Percentiles rank a stretch among this genome's conserved stretches.
phyloP scores from a whole-genome alignment of 2,329 filamentous ascomycete species.

The Ophiocordyceps camponoti-rufipedis region DNA sequence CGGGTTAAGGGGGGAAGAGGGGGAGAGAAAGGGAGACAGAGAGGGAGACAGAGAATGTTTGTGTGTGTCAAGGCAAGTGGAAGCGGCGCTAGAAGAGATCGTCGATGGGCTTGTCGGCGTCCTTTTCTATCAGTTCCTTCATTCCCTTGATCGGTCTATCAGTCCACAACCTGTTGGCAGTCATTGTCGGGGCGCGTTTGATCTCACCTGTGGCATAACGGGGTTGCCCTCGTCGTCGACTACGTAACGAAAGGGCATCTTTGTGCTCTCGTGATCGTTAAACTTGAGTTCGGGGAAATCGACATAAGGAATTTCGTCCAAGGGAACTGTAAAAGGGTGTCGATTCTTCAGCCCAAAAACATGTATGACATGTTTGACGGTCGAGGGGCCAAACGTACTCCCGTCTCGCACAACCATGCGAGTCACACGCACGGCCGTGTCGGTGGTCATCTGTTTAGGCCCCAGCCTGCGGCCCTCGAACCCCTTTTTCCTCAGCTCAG shows the following conservation, averaged over 20 bases:
- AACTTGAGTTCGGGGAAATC: slow-evolving; percentile 83
- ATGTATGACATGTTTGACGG: too few relatives aligned
- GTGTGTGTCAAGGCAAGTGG: too few relatives aligned
- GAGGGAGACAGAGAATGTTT: background rate
- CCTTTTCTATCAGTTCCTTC: slow-evolving; percentile 81
- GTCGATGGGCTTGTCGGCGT: slow-evolving; percentile 80
- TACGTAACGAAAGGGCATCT: slow-evolving; percentile 98
- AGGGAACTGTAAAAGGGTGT: slow-evolving; percentile 35
- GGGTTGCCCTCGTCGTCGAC: slow-evolving; percentile 55
- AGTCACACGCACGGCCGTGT: slow-evolving; percentile 89
- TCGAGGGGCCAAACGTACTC: slow-evolving; percentile 30
- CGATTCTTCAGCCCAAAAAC: background rate
- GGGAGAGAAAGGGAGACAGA: background rate
- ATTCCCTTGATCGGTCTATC: slow-evolving; percentile 47
- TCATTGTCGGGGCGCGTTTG: too few relatives aligned
- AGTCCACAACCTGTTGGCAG: too few relatives aligned
- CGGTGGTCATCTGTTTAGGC: slow-evolving; percentile 94
- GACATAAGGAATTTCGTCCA: slow-evolving; percentile 64
- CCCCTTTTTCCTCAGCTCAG: slow-evolving; percentile 86
- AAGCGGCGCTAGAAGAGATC: slow-evolving; percentile 47
- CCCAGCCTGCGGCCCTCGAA: slow-evolving; percentile 77
- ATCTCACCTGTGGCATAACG: slow-evolving; percentile 68
- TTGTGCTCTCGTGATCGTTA: slow-evolving; percentile 78
- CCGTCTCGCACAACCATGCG: slow-evolving; percentile 73
- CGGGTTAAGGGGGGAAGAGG: too few relatives aligned